These are phyloP conservation scores for Phytopythium delawarense DNA, from an alignment of 352 stramenopile species.

Conservation along the genomic window DNA sequence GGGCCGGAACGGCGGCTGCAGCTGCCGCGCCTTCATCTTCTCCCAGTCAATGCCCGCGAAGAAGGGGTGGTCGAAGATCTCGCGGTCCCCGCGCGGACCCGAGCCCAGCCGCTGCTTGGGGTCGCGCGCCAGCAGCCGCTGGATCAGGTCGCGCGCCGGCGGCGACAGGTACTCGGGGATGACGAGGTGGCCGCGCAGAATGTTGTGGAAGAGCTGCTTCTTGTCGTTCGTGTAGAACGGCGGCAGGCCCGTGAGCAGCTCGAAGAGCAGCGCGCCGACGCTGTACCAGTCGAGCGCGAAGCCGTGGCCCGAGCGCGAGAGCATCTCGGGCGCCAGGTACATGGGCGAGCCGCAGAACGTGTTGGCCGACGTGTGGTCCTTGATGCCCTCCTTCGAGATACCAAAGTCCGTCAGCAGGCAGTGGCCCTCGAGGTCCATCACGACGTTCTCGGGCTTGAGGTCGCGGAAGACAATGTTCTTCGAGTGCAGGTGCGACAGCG, in stretches of 20 bases:
- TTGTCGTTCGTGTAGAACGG: slow-evolving; percentile 89
- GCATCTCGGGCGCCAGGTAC: slow-evolving; percentile 84
- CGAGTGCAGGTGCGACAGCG: slow-evolving; percentile 78
- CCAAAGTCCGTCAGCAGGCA: slow-evolving; percentile 82
- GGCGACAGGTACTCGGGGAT: slow-evolving; percentile 77
- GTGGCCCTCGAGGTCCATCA: slow-evolving; percentile 83
- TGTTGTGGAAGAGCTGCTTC: slow-evolving; percentile 90
- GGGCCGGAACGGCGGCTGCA: slow-evolving; percentile 80
- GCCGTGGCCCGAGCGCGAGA: slow-evolving; percentile 72
- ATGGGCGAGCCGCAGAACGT: slow-evolving; percentile 86
- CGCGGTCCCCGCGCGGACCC: slow-evolving; percentile 63
- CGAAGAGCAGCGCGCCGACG: slow-evolving; percentile 86
- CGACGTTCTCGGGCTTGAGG: slow-evolving; percentile 84
- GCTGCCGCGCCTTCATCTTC: slow-evolving; percentile 69
- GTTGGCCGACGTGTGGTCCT: slow-evolving; percentile 82
- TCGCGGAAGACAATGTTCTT: slow-evolving; percentile 88
- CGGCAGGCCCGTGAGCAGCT: slow-evolving; percentile 86
- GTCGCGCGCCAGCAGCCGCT: slow-evolving; percentile 74
- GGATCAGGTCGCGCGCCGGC: slow-evolving; percentile 74
- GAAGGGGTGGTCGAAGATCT: slow-evolving; percentile 86
- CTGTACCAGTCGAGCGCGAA: slow-evolving; percentile 87
- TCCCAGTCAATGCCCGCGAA: slow-evolving; percentile 86
- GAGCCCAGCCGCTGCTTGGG: slow-evolving; percentile 78
- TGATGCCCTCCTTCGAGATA: slow-evolving; percentile 86
- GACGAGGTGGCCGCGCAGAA: slow-evolving; percentile 73